phyloP scores from a whole-genome alignment of 1,139 yeast genomes.

The Sugiyamaella grinbergsii region DNA sequence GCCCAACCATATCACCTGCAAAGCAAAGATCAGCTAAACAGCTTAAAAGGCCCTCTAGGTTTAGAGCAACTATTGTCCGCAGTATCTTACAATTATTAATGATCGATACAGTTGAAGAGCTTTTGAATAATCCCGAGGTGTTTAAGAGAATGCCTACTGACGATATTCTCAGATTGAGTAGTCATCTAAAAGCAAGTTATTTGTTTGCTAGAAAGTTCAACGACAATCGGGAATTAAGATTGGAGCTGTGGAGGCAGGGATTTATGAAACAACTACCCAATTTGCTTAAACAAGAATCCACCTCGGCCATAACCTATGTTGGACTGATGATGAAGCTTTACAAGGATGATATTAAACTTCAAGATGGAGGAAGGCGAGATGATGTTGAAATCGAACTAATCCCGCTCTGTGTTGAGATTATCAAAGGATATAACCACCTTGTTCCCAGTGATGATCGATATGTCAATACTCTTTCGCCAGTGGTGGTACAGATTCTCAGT shows the following conservation, averaged over 20 bases:
- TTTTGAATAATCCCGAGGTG: conserved; percentile 66
- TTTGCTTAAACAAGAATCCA: conserved; percentile 85
- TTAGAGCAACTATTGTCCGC: conserved; percentile 84
- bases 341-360: conserved; percentile 57
- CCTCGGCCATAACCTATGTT: conserved; percentile 84
- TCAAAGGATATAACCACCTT: conserved; percentile 67
- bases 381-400: conserved; percentile 58
- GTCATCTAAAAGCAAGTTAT: conserved; percentile 67
- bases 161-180: conserved; percentile 60
- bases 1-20: conserved; percentile 4
- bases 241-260: conserved; percentile 87
- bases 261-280: conserved; percentile 92
- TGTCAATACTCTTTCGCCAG: conserved; percentile 87
- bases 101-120: conserved; percentile 83
- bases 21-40: conserved; percentile 5
- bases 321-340: conserved; percentile 79
- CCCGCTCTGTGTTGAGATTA: conserved; percentile 70
- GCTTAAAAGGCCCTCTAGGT: conserved; percentile 35
- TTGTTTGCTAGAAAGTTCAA: conserved; percentile 84
- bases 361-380: conserved; percentile 41
- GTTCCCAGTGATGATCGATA: conserved; percentile 76
- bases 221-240: conserved; percentile 82
- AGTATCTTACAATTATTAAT: conserved; percentile 86
- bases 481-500: conserved; percentile 79
- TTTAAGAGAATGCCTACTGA: conserved; percentile 68